phyloP scores from a whole-genome alignment of 345 rosid species.

The Camelina neglecta region DNA sequence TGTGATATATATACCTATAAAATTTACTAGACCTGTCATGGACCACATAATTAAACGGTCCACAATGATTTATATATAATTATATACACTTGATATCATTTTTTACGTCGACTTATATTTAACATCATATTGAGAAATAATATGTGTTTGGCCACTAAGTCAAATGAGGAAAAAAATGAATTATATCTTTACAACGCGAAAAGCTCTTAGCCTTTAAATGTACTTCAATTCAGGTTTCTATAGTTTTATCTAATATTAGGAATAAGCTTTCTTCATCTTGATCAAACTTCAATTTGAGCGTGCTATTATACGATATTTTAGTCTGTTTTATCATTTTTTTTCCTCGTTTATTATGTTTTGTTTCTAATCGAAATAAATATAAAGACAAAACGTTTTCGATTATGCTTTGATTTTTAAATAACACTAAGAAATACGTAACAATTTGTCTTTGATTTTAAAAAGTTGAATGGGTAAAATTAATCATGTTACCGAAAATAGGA shows the following conservation, averaged over 20 bases:
- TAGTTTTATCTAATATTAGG: too few species aligned
- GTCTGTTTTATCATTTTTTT: too few species aligned
- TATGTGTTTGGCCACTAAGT: background rate
- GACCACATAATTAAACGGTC: conserved; percentile 17
- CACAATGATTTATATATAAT: background rate
- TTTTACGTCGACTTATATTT: background rate
- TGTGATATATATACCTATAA: background rate
- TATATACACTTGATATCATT: background rate
- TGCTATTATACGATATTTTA: background rate
- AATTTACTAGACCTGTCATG: conserved; percentile 12
- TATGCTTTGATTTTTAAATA: too few species aligned
- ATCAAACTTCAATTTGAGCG: background rate
- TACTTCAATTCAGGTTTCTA: too few species aligned
- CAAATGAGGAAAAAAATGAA: background rate
- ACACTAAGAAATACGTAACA: background rate
- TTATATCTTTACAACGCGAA: background rate
- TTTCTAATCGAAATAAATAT: too few species aligned
- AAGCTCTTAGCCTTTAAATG: background rate
- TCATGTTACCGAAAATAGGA: too few species aligned
- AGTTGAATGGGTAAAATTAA: too few species aligned
- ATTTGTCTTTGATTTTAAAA: too few species aligned
- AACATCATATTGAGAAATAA: background rate
- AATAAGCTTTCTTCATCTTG: too few species aligned
- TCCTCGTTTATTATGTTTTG: too few species aligned
- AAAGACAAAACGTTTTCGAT: background rate